Base-by-base conservation (phyloP, 257 asterid genomes). In the Mitragyna speciosa region DNA sequence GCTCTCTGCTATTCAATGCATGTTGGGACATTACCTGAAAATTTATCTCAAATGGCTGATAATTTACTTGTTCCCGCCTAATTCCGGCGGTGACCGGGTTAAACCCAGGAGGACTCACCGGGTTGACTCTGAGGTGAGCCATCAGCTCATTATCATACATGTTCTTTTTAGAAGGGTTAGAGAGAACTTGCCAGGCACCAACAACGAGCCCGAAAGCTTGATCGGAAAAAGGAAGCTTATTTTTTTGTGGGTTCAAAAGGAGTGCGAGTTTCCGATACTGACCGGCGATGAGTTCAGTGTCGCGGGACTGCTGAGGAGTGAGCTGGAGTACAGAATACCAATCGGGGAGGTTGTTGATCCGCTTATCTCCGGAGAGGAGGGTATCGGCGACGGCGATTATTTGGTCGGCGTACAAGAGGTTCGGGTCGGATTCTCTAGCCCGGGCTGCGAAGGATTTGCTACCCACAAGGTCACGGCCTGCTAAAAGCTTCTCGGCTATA, bases 351-450 rank as follows among this genome's bases (percentile, higher is more conserved):
- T 85, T 90, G 73, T 89, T 96, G 91, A 96, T 88, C 86, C 96
- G 92, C 4, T 91, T 81, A 63, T 94, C 97, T 0, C 92, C 92
- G 78, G 97, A 93, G 80, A 94, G 83, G 16, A 96, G 90, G 54
- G 99, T 94, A 81, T 96, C 98, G 45, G 86, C 95, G 9, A 96
- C 93, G 48, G 97, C 95, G 5, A 96, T 89, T 72, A 96, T 89
- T 85, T 90, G 97, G 83, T 94, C 97, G 24, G 98, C 96, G 75
- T 83, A 90, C 28, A 90, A 20, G 17, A 92, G 91, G 59, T 89
- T 85, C 74, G 97, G 97, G 92, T 94, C 98, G 76, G 94, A 85
- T 73, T 94, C 99, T 48, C 96, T 92, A 36, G 98, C 99, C 2
- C 98, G 97, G 78, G 89, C 86, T 24, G 98, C 99, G 78, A 94